These are phyloP conservation scores for Solanum neorickii DNA, from an alignment of 257 asterid genomes.

Conservation along the genomic window DNA sequence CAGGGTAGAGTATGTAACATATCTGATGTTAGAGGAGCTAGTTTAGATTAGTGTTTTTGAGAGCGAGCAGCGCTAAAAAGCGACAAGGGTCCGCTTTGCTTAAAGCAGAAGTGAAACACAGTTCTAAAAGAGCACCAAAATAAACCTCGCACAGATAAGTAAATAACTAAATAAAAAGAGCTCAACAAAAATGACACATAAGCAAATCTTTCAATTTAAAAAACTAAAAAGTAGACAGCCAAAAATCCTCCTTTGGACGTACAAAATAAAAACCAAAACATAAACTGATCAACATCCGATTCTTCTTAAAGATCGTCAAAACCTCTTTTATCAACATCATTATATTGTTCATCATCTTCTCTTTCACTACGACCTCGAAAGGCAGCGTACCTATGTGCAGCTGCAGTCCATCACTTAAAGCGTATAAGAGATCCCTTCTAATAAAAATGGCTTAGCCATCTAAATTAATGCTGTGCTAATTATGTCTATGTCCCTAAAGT, in stretches of 20 bases:
- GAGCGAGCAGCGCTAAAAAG: background rate
- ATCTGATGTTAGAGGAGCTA: conserved; percentile 38
- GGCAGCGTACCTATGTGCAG: background rate
- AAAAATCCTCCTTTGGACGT: background rate
- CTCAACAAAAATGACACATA: background rate
- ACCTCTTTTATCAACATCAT: background rate
- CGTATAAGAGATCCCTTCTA: background rate
- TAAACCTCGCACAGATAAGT: background rate
- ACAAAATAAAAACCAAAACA: background rate
- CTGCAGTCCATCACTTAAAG: background rate
- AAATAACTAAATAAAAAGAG: background rate
- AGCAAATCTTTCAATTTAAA: background rate
- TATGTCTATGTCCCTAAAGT: background rate
- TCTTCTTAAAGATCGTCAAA: background rate
- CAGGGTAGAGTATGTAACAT: conserved; percentile 73
- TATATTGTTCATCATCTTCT: background rate
- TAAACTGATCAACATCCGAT: background rate
- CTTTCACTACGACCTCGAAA: background rate
- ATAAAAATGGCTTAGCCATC: background rate
- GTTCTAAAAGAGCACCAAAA: background rate
- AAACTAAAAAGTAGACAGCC: background rate
- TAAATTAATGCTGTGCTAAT: background rate
- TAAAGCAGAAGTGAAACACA: background rate
- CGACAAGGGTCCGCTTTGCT: background rate
- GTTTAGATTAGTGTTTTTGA: background rate